Conservation (phyloP, 441 rosid species). For the Pelargonium cotyledonis region DNA sequence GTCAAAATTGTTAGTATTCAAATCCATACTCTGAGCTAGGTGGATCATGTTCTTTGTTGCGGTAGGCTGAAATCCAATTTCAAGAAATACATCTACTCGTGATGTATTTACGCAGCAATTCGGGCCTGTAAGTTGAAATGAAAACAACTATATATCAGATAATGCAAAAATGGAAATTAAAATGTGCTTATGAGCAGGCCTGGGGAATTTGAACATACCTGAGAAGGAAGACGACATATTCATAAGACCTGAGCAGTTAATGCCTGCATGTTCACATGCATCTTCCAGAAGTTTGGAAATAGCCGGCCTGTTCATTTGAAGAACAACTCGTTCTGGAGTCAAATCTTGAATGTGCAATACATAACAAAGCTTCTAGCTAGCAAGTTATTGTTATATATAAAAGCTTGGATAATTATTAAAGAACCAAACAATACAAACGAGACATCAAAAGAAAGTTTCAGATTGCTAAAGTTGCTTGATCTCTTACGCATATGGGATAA, state of each 20-base stretch:
- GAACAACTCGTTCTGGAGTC: neutral
- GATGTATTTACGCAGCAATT: constrained; percentile 43
- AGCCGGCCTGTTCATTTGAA: constrained; percentile 25
- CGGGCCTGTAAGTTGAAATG: constrained; percentile 24
- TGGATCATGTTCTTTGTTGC: constrained; percentile 44
- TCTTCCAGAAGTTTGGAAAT: constrained; percentile 26
- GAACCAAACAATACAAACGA: neutral
- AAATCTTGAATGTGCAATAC: no score
- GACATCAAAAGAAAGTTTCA: neutral
- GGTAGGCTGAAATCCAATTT: constrained; percentile 32
- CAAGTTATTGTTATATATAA: neutral
- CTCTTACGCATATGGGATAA: constrained; percentile 33
- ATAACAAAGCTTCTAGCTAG: neutral
- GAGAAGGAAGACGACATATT: constrained; percentile 18
- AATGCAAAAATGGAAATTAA: neutral
- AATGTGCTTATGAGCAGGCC: neutral
- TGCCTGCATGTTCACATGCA: constrained; percentile 28
- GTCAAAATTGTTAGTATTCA: neutral
- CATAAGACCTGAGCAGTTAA: constrained; percentile 26
- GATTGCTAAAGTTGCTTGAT: neutral
- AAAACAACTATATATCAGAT: neutral
- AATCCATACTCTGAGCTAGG: constrained; percentile 37
- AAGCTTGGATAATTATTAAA: neutral
- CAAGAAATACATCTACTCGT: constrained; percentile 16
- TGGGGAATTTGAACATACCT: constrained; percentile 20